Conservation (phyloP, 768 basidiomycete genomes). For the Fomitopsis pulvina region DNA sequence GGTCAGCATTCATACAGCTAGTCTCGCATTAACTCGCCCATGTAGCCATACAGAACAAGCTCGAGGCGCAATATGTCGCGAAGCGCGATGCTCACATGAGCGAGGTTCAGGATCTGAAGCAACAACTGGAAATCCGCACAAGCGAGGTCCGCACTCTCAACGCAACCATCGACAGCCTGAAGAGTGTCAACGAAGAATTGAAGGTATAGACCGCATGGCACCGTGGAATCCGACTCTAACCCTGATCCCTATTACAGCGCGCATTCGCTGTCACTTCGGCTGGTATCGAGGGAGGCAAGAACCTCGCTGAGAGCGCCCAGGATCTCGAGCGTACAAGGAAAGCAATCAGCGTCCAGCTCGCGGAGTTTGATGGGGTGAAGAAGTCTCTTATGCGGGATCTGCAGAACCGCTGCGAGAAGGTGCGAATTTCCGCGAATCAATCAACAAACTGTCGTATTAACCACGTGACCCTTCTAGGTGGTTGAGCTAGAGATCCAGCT, state of each 20-base stretch:
- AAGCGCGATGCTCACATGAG: constrained; percentile 85
- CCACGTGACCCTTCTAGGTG: constrained; percentile 48
- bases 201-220: constrained; percentile 52
- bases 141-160: constrained; percentile 83
- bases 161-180: constrained; percentile 84
- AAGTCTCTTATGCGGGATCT: constrained; percentile 98
- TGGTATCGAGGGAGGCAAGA: constrained; percentile 95
- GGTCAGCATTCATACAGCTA: constrained; percentile 33
- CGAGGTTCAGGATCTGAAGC: constrained; percentile 82
- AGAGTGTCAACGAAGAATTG: constrained; percentile 95
- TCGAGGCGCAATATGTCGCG: constrained; percentile 89
- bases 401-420: constrained; percentile 99
- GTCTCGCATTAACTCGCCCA: constrained; percentile 5
- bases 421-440: constrained; percentile 20
- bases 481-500: constrained; percentile 98
- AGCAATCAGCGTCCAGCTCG: constrained; percentile 94
- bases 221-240: neutral
- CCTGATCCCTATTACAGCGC: constrained; percentile 50
- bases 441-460: constrained; percentile 4
- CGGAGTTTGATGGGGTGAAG: constrained; percentile 98
- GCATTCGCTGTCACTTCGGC: constrained; percentile 96
- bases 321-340: constrained; percentile 96
- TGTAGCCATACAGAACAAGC: constrained; percentile 59
- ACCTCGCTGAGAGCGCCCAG: constrained; percentile 92
- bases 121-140: constrained; percentile 78